Percentiles rank a stretch among this genome's conserved stretches.
Evolutionary conservation across 768 basidiomycete species (phyloP).

Genomic region (Xerocomellus chrysenteron): DNA sequence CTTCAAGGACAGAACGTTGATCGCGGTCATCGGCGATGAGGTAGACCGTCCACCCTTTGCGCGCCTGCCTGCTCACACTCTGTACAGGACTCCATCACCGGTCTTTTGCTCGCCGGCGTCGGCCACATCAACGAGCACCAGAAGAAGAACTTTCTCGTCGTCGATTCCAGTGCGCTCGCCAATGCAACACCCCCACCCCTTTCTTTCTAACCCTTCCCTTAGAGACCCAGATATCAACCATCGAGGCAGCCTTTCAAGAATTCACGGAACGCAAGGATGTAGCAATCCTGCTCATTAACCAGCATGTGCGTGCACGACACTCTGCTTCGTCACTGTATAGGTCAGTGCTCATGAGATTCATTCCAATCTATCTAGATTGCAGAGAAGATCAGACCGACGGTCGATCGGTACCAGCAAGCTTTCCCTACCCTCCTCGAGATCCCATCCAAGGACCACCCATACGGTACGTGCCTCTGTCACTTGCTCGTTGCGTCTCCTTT

Average conservation of each 20-base stretch:
- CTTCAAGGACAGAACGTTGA: constrained; percentile 79
- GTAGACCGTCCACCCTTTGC: constrained; percentile 39
- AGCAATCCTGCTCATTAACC: constrained; percentile 96
- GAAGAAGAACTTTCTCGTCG: constrained; percentile 97
- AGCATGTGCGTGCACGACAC: constrained; percentile 67
- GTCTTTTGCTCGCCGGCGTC: constrained; percentile 90
- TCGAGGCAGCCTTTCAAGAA: constrained; percentile 91
- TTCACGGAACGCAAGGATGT: constrained; percentile 94
- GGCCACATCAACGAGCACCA: constrained; percentile 88
- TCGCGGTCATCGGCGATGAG: constrained; percentile 98
- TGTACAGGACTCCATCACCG: constrained; percentile 91
- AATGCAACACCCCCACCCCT: neutral
- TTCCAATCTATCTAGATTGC: constrained; percentile 63
- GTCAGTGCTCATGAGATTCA: constrained; percentile 9
- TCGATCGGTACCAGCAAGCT: constrained; percentile 93
- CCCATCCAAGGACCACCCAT: constrained; percentile 97
- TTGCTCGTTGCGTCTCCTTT: constrained; percentile 1
- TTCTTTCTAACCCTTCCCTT: constrained; percentile 10
- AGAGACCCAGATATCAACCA: constrained; percentile 91
- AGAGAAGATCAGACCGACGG: constrained; percentile 92
- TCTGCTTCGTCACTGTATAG: neutral
- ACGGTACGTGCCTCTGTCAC: constrained; percentile 57
- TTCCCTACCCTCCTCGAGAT: constrained; percentile 98
- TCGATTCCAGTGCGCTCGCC: constrained; percentile 78
- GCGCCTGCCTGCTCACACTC: constrained; percentile 9